Base-by-base conservation (phyloP, 176 grass and related monocot genomes). In the Aegilops tauschii region DNA sequence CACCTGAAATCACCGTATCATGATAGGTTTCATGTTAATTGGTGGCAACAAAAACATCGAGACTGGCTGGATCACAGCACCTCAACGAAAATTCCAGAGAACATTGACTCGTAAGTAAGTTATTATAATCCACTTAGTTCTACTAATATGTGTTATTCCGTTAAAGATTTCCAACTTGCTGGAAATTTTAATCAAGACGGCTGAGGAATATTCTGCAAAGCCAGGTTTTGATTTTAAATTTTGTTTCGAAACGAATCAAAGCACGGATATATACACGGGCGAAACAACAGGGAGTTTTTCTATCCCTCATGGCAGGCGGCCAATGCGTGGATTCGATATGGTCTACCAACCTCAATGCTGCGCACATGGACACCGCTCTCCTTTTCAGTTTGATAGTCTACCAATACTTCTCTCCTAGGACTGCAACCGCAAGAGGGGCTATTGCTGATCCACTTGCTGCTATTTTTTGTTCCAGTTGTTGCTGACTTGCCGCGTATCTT, bases 321-420 rank as follows among this genome's bases (percentile, higher is more conserved):
- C 74, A 67, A 83, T 75, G 79, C 6, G 67, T 80, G 67, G 67
- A 84, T 83, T 72, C 69, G 79, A 65, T 82, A 86, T 12, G 17
- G 27, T 83, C 54, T n/a, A 86, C 29, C 73, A 83, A 90, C 84
- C 73, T 80, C 65, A 83, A 79, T 84, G 85, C 27, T 17, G 9
- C 59, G 84, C 84, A 84, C 75, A 84, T 90, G 80, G 75, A 83
- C 34, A 81, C 32, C 34, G 44, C 76, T 87, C 18, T 73, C 67
- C 17, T 79, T 65, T 71, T 83, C 25, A 59, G 56, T 79, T 83
- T 67, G 56, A 73, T 65, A 54, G 40, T 20, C 69, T 47, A 47
- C 44, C 9, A 77, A 30, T 69, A 16, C 21, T 28, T 64, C 69
- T 73, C 34, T 35, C 12, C n/a, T 16, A 37, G 29, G 31, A 45